Conservation (phyloP, 2,329 filamentous ascomycete genomes). For the Diaporthe citriasiana region DNA sequence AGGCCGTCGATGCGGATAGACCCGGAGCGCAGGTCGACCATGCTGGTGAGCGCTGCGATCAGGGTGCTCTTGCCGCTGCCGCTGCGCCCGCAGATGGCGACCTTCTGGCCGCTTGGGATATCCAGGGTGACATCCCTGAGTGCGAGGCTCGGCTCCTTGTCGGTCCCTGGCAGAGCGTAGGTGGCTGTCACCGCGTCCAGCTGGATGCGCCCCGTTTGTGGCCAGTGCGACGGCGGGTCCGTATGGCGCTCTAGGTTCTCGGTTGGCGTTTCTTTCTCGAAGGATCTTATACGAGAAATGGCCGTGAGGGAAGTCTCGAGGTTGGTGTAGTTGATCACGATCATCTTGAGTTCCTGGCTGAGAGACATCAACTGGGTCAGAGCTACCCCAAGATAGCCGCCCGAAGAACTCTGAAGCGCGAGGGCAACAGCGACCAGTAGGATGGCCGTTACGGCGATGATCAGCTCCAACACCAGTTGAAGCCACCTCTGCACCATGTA, state of each 20-base stretch:
- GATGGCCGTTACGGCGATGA: constrained; percentile 64
- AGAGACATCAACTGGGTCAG: constrained; percentile 12
- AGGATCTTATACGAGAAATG: constrained; percentile 46
- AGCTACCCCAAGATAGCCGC: constrained; percentile 18
- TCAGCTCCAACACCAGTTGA: constrained; percentile 63
- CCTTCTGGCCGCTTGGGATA: constrained; percentile 42
- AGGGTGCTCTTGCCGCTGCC: constrained; percentile 44
- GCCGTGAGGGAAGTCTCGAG: constrained; percentile 49
- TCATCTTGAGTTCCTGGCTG: constrained; percentile 44
- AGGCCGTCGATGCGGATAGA: constrained; percentile 62
- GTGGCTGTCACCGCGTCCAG: constrained; percentile 3
- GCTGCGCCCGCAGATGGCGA: constrained; percentile 20
- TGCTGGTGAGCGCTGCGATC: constrained; percentile 55
- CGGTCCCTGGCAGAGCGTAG: background rate
- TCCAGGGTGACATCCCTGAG: constrained; percentile 48
- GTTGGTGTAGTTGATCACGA: constrained; percentile 47
- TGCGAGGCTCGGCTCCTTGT: constrained; percentile 41
- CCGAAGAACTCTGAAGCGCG: background rate
- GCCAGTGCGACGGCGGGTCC: constrained; percentile 3
- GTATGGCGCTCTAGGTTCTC: constrained; percentile 44
- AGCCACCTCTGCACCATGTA: constrained; percentile 69
- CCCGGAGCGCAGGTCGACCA: constrained; percentile 59
- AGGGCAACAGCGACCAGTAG: constrained; percentile 58
- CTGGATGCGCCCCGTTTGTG: background rate
- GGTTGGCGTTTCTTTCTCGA: constrained; percentile 43